phyloP scores from a whole-genome alignment of 805 yeast species.

The Yamadazyma laniorum region DNA sequence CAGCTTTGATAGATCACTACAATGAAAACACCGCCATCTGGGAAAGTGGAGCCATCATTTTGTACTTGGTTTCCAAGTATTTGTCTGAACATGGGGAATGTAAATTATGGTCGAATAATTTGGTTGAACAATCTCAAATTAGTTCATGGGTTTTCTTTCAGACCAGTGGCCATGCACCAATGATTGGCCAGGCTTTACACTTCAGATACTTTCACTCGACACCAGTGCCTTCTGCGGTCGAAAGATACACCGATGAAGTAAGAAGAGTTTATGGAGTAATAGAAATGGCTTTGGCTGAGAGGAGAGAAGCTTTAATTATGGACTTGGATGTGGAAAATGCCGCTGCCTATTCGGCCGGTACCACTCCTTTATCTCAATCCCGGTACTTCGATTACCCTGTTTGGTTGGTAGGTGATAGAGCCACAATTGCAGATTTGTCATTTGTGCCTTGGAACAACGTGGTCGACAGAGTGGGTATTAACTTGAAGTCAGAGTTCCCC shows the following conservation, averaged over 20 bases:
- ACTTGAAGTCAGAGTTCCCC: conserved; percentile 82
- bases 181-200: conserved; percentile 96
- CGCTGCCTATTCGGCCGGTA: conserved; percentile 82
- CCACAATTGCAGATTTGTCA: conserved; percentile 82
- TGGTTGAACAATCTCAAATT: conserved; percentile 80
- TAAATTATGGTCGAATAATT: conserved; percentile 75
- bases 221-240: conserved; percentile 84
- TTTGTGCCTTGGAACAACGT: conserved; percentile 98
- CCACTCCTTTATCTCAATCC: conserved; percentile 81
- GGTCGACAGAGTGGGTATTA: conserved; percentile 88
- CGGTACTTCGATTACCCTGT: conserved; percentile 90
- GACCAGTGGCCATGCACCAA: conserved; percentile 97
- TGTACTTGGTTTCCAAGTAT: conserved; percentile 73
- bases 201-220: conserved; percentile 87
- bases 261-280: conserved; percentile 90
- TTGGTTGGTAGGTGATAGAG: conserved; percentile 86
- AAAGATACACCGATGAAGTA: conserved; percentile 88
- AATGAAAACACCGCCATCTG: conserved; percentile 79
- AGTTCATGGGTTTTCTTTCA: conserved; percentile 91
- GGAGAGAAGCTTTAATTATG: conserved; percentile 86
- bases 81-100: conserved; percentile 64
- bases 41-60: conserved; percentile 92
- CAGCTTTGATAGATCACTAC: conserved; percentile 87
- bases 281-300: conserved; percentile 92
- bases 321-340: conserved; percentile 86